Evolutionary conservation across 371 early-diverging fungal genomes (phyloP).

Genomic region (Apophysomyces trapeziformis): DNA sequence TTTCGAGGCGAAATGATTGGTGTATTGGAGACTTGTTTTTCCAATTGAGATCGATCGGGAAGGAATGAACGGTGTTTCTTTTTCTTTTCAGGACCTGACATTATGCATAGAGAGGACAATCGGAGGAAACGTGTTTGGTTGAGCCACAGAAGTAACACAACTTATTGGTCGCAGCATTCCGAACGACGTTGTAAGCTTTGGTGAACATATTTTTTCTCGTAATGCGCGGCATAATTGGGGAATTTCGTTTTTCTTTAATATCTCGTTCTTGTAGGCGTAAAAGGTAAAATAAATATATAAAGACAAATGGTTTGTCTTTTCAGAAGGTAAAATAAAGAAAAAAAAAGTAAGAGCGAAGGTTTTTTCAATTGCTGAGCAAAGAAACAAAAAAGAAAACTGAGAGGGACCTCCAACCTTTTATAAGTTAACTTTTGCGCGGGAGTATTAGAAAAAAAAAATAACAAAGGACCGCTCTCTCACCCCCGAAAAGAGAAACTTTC

Average conservation of each 20-base stretch:
- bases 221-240: constrained; percentile 3
- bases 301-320: not conserved
- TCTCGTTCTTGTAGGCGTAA: constrained; percentile 20
- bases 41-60: constrained; percentile 1
- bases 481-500: not conserved
- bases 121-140: constrained; percentile 49
- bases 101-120: constrained; percentile 54
- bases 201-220: constrained; percentile 15
- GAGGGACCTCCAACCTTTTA: not conserved
- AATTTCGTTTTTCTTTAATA: constrained; percentile 19
- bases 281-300: constrained; percentile 11
- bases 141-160: constrained; percentile 55
- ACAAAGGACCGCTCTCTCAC: too few relatives aligned
- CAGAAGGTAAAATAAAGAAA: constrained; percentile 10
- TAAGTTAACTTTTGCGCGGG: not conserved
- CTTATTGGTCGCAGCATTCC: constrained; percentile 18
- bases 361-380: constrained; percentile 7
- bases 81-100: not conserved
- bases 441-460: not conserved
- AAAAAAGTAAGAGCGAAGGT: constrained; percentile 8
- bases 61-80: not conserved
- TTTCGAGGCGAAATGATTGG: not conserved
- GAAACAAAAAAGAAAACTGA: not conserved
- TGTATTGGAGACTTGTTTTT: not conserved
- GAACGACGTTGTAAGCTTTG: constrained; percentile 13